Evolutionary conservation across 1,139 yeast genomes (phyloP), one percentile per base, ranked within the genome.

Genomic region (Yamadazyma friedrichii): DNA sequence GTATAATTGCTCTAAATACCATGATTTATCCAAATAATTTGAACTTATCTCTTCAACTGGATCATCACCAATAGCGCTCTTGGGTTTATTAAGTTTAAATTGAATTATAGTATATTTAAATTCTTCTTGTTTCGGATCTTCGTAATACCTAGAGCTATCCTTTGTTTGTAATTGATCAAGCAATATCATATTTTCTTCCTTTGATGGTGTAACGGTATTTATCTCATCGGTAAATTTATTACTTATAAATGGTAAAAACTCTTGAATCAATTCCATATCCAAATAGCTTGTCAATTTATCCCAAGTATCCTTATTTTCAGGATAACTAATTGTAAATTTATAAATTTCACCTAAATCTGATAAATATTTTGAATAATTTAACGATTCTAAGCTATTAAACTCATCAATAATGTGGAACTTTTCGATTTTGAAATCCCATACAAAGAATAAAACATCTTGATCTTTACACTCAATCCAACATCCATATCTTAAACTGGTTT

Each of bases 111-210:
- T 62, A 41, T 56, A 64, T 26, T 41, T 46, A 17, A 62, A 42
- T 36, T 59, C 62, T 9, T 50, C 47, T 9, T 40, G 36, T 1
- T 33, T 30, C 12, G 50, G 41, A 26, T 50, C 52, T 11, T 35
- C 42, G 29, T 40, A 38, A 6, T 33, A 34, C 15, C 40, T 30
- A 5, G 41, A 15, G 2, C 52, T 49, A 34, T 53, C 49, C 27
- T 31, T 31, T n/a, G 31, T 30, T 35, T 25, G 43, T 20, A 59
- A 44, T 13, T 50, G 46, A 9, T 55, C 61, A 20, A 47, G 12
- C 3, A 59, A 45, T 2, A 54, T 55, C 54, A 56, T 53, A 44
- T 55, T 58, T 35, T 64, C 69, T 39, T 62, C 67, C 27, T 42
- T 51, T 29, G 65, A 62, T 0, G 68, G 58, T 20, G 58, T 54